A percentile compares a stretch with the other conserved stretches of the same genome.
phyloP scores from a whole-genome alignment of 1,284 basidiomycete species.

The Papiliotrema flavescens region DNA sequence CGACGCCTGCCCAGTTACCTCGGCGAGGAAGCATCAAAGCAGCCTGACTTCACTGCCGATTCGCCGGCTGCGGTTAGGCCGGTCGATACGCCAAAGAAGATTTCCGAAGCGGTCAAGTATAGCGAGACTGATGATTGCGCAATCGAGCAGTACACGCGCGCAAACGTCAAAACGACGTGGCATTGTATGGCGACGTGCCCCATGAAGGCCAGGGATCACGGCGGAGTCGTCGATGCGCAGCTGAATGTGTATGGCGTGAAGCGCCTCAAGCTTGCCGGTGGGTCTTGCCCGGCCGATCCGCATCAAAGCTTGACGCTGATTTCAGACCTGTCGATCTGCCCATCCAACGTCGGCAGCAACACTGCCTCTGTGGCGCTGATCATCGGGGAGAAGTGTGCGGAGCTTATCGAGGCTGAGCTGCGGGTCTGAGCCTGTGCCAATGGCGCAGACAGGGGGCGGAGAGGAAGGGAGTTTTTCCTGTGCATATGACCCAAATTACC shows the following conservation, averaged over 20 bases:
- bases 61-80: conserved; percentile 50
- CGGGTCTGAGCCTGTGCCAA: not conserved
- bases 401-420: conserved; percentile 52
- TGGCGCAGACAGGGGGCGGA: not conserved
- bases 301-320: conserved; percentile 30
- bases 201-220: conserved; percentile 59
- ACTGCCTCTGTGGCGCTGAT: conserved; percentile 55
- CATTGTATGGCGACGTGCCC: conserved; percentile 56
- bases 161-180: conserved; percentile 28
- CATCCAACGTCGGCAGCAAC: conserved; percentile 55
- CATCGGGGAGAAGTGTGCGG: conserved; percentile 56
- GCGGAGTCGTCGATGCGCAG: conserved; percentile 61
- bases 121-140: conserved; percentile 57
- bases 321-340: conserved; percentile 50
- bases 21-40: conserved; percentile 53
- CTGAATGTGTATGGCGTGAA: conserved; percentile 63
- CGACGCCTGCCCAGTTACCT: conserved; percentile 59
- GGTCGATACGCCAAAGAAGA: conserved; percentile 48
- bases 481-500: not conserved
- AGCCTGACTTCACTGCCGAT: conserved; percentile 55
- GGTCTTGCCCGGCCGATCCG: conserved; percentile 26
- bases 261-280: conserved; percentile 58
- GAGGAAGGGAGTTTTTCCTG: not conserved
- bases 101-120: conserved; percentile 56
- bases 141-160: conserved; percentile 52